Base-by-base conservation (phyloP, 2,329 filamentous ascomycete species). In the Thermothelomyces thermophilus region DNA sequence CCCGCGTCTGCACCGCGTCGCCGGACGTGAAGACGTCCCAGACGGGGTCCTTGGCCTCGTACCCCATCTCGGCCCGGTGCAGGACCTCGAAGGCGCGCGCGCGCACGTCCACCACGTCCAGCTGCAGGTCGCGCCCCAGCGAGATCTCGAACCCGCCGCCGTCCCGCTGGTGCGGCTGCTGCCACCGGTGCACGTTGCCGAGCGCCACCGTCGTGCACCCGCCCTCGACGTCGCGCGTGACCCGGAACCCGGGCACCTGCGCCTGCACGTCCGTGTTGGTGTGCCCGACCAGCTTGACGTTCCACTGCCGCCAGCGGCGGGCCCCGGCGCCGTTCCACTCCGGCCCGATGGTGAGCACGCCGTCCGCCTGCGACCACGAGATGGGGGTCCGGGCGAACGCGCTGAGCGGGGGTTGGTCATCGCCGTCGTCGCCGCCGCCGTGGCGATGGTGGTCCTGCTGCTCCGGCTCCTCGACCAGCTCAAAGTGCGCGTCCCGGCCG, bases 401-500 rank as follows among this genome's bases (percentile, higher is more conserved):
- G 44, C 43, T 48, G 1, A 42, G 48, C 2, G 56, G 34, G 2
- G 58, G 52, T 10, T 41, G 48, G 8, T 41, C n/a, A 3, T 19
- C 14, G 24, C 4, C 9, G 4, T 24, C 40, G 16, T 40, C 28
- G n/a, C 30, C n/a, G 17, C 11, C 16, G 30, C n/a, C 14, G 13
- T 1, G 11, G 22, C n/a, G 13, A 3, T 30, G 26, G 13, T 28
- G 20, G 11, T 34, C 16, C 1, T 36, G 31, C 1, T 40, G 40
- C 13, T 53, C 53, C 10, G 55, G 53, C 30, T 79, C 73, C 56
- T 82, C 79, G 9, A 74, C 49, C 0, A 82, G 63, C 1, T 67
- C 68, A 46, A 77, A 76, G 0, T 64, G 52, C 0, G 71, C 77
- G 52, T 81, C 72, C 9, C 63, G 59, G 5, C 74, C 74, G 2